Evolutionary conservation across 2,329 filamentous ascomycete species (phyloP), one percentile per base, ranked within the genome.

Genomic region (Colletotrichum sp.): DNA sequence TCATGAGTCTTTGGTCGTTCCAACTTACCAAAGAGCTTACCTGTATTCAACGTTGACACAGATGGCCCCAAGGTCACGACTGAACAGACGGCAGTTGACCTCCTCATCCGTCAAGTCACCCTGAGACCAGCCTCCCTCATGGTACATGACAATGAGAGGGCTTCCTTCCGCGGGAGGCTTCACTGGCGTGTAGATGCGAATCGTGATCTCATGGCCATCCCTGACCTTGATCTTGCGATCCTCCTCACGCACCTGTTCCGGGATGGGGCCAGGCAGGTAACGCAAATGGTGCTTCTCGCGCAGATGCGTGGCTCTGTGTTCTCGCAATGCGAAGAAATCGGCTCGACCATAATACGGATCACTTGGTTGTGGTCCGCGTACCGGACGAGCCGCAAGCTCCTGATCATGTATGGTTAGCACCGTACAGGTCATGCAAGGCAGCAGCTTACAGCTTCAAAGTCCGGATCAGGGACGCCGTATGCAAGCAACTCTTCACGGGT

Each of bases 1-100:
- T 8, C 1, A 7, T 73, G 1, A 73, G 57, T 18, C 10, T 36
- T 18, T 3, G 13, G 16, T 60, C 1, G 16, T 22, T n/a, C 12
- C 3, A 13, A 16, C 18, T 6, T 7, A 5, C 5, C n/a, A 2
- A 1, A 24, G 5, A 12, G 10, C 69, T 16, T 18, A 73, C 73
- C 89, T 80, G 77, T 90, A 90, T 68, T 89, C 88, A 3, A 90
- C 84, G 72, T 87, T 89, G 8, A 89, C 81, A 28, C 70, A 75
- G 16, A 73, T 18, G 0, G 73, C 73, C 2, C 73, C 64, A 4
- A 75, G 32, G 26, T 75, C 69, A 1, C 70, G 70, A 15, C 69
- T 75, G 39, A 75, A 75, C 2, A 75, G 69, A 2, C 69, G 73
- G 4, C 73, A 73, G 34, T 75, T 73, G 3, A 73, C 70, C 26